Evolutionary conservation across 805 yeast species (phyloP), one percentile per base, ranked within the genome.

Genomic region (Phaffomyces opuntiae): DNA sequence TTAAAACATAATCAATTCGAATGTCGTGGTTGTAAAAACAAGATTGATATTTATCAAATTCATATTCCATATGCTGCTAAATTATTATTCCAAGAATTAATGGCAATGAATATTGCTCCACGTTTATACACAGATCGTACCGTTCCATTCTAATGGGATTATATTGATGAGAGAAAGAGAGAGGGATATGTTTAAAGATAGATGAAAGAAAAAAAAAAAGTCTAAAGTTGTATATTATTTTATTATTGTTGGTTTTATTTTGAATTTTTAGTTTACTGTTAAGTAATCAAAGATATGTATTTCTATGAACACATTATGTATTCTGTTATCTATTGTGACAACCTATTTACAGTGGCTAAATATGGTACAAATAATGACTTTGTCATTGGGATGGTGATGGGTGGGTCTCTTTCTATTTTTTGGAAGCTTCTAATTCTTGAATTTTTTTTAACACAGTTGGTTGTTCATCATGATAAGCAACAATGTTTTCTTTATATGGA

Each of bases 101-200:
- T 93, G 98, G 96, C 99, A 37, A 93, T 93, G 99, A 93, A 93
- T 68, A 93, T 93, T 60, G 85, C 96, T 19, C 99, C 98, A 45
- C 82, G 99, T 70, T 69, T 91, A 72, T 91, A 91, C 68, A 88
- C 98, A n/a, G 96, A 91, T 56, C 80, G 90, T 56, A 79, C 89
- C 11, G 86, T 84, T 7, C 68, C 73, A 14, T 65, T 74, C 32
- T 56, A 43, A 56, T 27, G 33, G 24, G 26, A 16, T 44, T n/a
- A 8, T 1, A 3, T 4, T 14, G 9, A 21, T 21, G 24, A 21
- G 24, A 21, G 24, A 21, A 21, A 21, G 24, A 21, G 24, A 21
- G 24, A 14, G 9, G 16, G n/a, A 14, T 13, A 32, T 32, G 34
- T 13, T 13, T 6, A 7, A 27, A 34, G 26, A 40, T 12, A 16